A percentile compares a stretch with the other conserved stretches of the same genome.
Evolutionary conservation across 1,284 basidiomycete species (phyloP).

Genomic region (Irpex sp.): DNA sequence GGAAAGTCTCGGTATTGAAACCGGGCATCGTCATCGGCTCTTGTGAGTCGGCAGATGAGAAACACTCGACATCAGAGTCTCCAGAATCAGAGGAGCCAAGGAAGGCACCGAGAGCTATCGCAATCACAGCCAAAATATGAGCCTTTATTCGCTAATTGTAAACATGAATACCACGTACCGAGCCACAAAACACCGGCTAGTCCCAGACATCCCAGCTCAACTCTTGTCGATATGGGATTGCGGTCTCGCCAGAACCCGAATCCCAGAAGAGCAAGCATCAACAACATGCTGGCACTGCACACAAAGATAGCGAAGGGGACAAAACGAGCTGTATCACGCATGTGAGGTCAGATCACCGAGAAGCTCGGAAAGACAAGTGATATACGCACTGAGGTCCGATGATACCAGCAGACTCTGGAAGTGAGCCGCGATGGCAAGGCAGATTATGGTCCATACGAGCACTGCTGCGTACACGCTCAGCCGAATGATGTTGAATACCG

Average conservation of each 20-base stretch:
- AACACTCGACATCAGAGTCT: slow-evolving; percentile 78
- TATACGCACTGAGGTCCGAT: slow-evolving; percentile 69
- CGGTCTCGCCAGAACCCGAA: slow-evolving; percentile 59
- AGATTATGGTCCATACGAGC: slow-evolving; percentile 69
- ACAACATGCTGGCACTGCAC: slow-evolving; percentile 60
- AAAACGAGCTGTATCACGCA: slow-evolving; percentile 63
- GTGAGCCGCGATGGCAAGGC: slow-evolving; percentile 71
- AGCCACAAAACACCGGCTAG: slow-evolving; percentile 77
- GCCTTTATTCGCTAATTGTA: slow-evolving; percentile 6
- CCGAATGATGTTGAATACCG: slow-evolving; percentile 63
- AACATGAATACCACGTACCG: slow-evolving; percentile 40
- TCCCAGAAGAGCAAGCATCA: slow-evolving; percentile 59
- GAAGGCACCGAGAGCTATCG: slow-evolving; percentile 66
- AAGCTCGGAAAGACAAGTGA: background rate
- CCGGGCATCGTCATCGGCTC: slow-evolving; percentile 51
- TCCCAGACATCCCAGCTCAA: slow-evolving; percentile 67
- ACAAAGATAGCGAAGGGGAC: slow-evolving; percentile 82
- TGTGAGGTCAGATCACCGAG: background rate
- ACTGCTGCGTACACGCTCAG: slow-evolving; percentile 58
- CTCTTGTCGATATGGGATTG: slow-evolving; percentile 75
- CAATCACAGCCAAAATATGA: slow-evolving; percentile 13
- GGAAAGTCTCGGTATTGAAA: slow-evolving; percentile 71
- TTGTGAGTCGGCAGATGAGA: slow-evolving; percentile 47
- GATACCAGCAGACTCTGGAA: slow-evolving; percentile 66
- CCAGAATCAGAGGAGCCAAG: slow-evolving; percentile 69